phyloP scores from a whole-genome alignment of 192 early-diverging fungal genomes.

The Spizellomyces sp. region DNA sequence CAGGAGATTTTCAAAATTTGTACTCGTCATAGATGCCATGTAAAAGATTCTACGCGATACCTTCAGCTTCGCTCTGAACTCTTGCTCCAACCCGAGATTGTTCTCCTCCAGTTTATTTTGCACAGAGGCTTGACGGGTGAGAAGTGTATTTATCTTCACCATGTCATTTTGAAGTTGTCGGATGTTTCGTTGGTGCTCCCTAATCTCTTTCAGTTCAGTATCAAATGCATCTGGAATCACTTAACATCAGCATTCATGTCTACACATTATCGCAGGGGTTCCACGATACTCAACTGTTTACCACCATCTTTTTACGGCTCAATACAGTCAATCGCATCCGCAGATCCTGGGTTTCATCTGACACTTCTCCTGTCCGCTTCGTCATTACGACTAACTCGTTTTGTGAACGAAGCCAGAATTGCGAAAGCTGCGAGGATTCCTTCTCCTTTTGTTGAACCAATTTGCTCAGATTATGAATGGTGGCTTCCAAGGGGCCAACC shows the following conservation, averaged over 20 bases:
- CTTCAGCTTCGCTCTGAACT: slow-evolving; percentile 58
- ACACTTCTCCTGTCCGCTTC: slow-evolving; percentile 46
- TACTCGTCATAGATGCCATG: slow-evolving; percentile 3
- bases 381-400: slow-evolving; percentile 59
- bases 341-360: slow-evolving; percentile 55
- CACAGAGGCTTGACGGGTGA: slow-evolving; percentile 51
- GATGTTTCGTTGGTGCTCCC: slow-evolving; percentile 57
- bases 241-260: not conserved
- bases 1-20: not conserved
- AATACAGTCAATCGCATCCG: slow-evolving; percentile 59
- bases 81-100: slow-evolving; percentile 61
- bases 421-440: slow-evolving; percentile 56
- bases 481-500: slow-evolving; percentile 64
- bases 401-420: slow-evolving; percentile 63
- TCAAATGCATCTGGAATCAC: slow-evolving; percentile 51
- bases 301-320: slow-evolving; percentile 59
- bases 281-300: slow-evolving; percentile 47
- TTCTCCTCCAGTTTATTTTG: slow-evolving; percentile 57
- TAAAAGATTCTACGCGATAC: slow-evolving; percentile 10
- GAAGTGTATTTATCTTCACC: slow-evolving; percentile 64
- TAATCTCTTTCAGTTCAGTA: slow-evolving; percentile 57
- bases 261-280: not conserved
- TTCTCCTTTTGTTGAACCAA: slow-evolving; percentile 52
- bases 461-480: slow-evolving; percentile 64
- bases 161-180: slow-evolving; percentile 58